Percentiles rank a stretch among this genome's conserved stretches.
Evolutionary conservation across 2,329 filamentous ascomycete species (phyloP).

Genomic region (Neurospora sp.): DNA sequence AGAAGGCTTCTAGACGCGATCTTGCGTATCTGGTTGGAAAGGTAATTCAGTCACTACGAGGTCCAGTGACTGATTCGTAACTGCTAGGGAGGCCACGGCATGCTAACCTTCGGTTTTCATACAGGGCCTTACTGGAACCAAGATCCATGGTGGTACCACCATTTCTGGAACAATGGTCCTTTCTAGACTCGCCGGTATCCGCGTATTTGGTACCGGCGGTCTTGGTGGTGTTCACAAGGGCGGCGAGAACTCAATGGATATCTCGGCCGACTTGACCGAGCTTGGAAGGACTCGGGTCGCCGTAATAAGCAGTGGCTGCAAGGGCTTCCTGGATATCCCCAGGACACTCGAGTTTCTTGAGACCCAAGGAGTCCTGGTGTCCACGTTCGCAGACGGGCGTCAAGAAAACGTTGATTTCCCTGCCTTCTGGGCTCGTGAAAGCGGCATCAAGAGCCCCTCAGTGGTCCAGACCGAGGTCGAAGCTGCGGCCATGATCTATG

Average conservation of each 20-base stretch:
- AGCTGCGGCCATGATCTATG: conserved; percentile 80
- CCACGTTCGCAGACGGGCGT: conserved; percentile 80
- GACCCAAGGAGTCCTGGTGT: conserved; percentile 68
- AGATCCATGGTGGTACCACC: conserved; percentile 81
- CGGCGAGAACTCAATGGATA: conserved; percentile 77
- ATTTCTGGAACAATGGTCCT: conserved; percentile 90
- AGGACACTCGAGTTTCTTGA: conserved; percentile 73
- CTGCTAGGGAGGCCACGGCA: neutral
- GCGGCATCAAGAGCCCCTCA: conserved; percentile 68
- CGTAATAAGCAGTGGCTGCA: conserved; percentile 84
- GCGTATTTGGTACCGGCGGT: conserved; percentile 88
- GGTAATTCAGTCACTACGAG: conserved; percentile 35
- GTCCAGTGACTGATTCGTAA: neutral
- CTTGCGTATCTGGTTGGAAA: conserved; percentile 71
- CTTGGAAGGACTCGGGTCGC: conserved; percentile 81
- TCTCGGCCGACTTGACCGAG: conserved; percentile 92
- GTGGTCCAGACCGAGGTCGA: conserved; percentile 67
- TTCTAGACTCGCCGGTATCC: conserved; percentile 76
- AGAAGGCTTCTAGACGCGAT: conserved; percentile 82
- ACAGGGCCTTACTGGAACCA: conserved; percentile 55
- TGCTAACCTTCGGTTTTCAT: neutral
- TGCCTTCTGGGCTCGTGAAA: conserved; percentile 86
- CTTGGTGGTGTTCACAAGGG: conserved; percentile 90
- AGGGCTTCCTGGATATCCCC: conserved; percentile 89
- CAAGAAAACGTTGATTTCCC: conserved; percentile 71